Evolutionary conservation across 352 stramenopile species (phyloP).

Genomic region (Phytophthora cryptogea): DNA sequence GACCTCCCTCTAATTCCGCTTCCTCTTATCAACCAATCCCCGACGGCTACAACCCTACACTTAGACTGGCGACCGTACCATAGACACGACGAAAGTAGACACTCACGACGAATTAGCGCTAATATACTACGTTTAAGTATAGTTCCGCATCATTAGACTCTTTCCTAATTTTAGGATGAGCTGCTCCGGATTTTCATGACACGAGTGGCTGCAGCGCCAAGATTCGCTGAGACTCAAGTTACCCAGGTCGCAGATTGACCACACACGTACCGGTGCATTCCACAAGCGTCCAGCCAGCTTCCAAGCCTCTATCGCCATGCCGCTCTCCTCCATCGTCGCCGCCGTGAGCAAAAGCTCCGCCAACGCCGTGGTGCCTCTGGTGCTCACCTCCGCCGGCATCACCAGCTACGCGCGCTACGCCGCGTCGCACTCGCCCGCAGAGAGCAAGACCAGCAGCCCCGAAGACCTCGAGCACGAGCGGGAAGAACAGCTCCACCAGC

Average conservation of each 20-base stretch:
- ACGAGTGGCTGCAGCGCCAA: conserved; percentile 15
- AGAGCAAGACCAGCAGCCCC: conserved; percentile 22
- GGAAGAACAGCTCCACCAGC: conserved; percentile 62
- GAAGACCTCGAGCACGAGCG: conserved; percentile 40
- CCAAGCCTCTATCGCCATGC: conserved; percentile 17
- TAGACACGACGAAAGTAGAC: conserved; percentile 1
- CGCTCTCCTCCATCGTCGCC: conserved; percentile 44
- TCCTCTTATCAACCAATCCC: conserved; percentile 10
- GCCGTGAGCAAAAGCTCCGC: conserved; percentile 47
- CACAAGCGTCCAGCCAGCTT: conserved; percentile 10
- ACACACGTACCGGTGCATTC: conserved; percentile 14
- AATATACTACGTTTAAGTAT: not conserved
- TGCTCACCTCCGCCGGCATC: conserved; percentile 67
- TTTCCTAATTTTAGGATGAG: not conserved
- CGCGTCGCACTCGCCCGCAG: conserved; percentile 47
- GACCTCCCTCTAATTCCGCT: conserved; percentile 10
- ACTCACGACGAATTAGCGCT: not conserved
- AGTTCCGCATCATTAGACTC: conserved; percentile 8
- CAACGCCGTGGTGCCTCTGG: conserved; percentile 57
- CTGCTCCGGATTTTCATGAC: conserved; percentile 16
- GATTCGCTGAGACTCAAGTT: conserved; percentile 21
- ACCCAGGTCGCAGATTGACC: conserved; percentile 1
- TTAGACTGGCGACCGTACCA: conserved; percentile 4
- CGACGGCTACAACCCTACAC: not conserved
- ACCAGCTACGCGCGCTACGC: conserved; percentile 65